Percentiles rank a stretch among this genome's conserved stretches.
Conservation (phyloP, 2,329 filamentous ascomycete genomes). For the Scedosporium apiospermum region DNA sequence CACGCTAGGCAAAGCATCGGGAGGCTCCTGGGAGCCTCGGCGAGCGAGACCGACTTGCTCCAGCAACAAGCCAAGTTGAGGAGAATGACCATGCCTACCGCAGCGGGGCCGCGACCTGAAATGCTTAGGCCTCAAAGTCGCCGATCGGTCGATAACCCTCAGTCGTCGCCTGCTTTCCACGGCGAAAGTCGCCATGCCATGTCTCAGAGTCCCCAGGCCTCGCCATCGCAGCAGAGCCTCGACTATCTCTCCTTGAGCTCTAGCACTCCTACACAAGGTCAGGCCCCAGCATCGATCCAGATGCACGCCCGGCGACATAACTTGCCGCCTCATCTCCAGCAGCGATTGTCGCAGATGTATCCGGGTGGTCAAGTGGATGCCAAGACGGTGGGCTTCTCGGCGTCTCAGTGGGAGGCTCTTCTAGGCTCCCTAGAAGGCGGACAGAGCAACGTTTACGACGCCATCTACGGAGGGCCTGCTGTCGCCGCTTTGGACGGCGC, state of each 20-base stretch:
- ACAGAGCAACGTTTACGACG: slow-evolving; percentile 74
- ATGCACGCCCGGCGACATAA: slow-evolving; percentile 10
- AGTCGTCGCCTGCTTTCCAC: slow-evolving; percentile 21
- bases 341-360: slow-evolving; percentile 3
- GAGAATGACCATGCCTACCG: slow-evolving; percentile 43
- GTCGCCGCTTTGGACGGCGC: slow-evolving; percentile 33
- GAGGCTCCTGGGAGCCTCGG: slow-evolving; percentile 30
- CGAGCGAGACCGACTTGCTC: slow-evolving; percentile 44
- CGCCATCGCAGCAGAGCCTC: slow-evolving; percentile 34
- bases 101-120: slow-evolving; percentile 23
- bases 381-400: slow-evolving; percentile 39
- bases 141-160: slow-evolving; percentile 33
- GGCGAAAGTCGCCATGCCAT: slow-evolving; percentile 40
- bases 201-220: slow-evolving; percentile 27
- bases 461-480: slow-evolving; percentile 62
- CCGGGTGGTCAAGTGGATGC: slow-evolving; percentile 9
- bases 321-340: slow-evolving; percentile 21
- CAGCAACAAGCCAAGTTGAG: slow-evolving; percentile 48
- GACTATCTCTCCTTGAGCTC: slow-evolving; percentile 49
- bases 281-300: slow-evolving; percentile 6
- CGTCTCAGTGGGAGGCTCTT: slow-evolving; percentile 74
- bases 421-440: slow-evolving; percentile 72
- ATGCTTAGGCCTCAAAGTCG: slow-evolving; percentile 31
- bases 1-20: slow-evolving; percentile 25
- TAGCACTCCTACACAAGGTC: slow-evolving; percentile 8